Evolutionary conservation across 2,329 filamentous ascomycete genomes (phyloP).

Genomic region (Didymella pomorum): DNA sequence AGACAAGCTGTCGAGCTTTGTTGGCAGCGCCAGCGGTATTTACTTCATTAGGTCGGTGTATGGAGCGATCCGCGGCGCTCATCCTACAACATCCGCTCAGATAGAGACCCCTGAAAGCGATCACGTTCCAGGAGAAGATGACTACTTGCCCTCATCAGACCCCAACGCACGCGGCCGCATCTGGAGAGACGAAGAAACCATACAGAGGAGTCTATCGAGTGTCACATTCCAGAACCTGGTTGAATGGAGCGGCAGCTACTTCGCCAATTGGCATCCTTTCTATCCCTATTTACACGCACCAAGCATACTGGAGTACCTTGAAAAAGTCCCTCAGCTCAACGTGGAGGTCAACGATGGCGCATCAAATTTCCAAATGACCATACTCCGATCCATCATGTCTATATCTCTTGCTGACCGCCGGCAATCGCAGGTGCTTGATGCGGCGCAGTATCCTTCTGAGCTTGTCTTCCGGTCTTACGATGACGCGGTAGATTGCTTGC

Average conservation of each 20-base stretch:
- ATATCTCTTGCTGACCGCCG: conserved; percentile 63
- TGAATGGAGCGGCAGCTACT: conserved; percentile 62
- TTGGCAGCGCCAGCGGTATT: conserved; percentile 67
- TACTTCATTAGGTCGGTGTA: conserved; percentile 66
- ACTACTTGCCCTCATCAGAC: conserved; percentile 53
- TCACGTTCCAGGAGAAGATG: conserved; percentile 66
- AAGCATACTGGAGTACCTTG: conserved; percentile 58
- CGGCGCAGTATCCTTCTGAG: conserved; percentile 50
- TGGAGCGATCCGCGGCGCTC: conserved; percentile 53
- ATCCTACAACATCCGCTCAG: conserved; percentile 26
- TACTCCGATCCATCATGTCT: conserved; percentile 61
- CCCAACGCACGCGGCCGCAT: conserved; percentile 29
- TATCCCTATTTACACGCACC: conserved; percentile 66
- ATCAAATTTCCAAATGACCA: conserved; percentile 50
- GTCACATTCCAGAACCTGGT: conserved; percentile 60
- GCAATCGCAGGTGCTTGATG: conserved; percentile 45
- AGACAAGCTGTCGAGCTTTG: conserved; percentile 61
- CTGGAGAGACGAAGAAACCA: conserved; percentile 47
- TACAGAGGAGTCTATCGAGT: conserved; percentile 12
- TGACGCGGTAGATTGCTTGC: conserved; percentile 60
- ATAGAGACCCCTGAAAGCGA: conserved; percentile 42
- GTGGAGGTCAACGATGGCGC: conserved; percentile 33
- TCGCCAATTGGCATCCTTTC: conserved; percentile 65
- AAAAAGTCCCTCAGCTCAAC: conserved; percentile 52
- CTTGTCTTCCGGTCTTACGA: conserved; percentile 61